phyloP scores from a whole-genome alignment of 129 eudicot species.

The Ambrosia artemisiifolia region DNA sequence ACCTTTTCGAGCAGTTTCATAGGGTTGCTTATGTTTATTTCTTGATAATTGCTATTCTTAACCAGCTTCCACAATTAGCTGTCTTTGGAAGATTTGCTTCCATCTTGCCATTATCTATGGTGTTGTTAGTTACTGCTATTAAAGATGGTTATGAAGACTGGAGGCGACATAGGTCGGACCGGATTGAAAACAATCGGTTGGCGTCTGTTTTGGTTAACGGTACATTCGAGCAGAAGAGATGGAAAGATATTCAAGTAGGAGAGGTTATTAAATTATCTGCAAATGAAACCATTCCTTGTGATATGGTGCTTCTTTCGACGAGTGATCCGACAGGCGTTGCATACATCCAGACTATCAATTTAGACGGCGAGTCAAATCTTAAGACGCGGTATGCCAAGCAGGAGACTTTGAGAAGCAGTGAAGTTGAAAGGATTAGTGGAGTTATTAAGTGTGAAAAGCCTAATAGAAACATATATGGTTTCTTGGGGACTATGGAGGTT shows the following conservation, averaged over 20 bases:
- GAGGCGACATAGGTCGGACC: conserved; percentile 74
- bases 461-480: conserved; percentile 81
- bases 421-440: conserved; percentile 51
- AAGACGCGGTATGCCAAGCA: conserved; percentile 96
- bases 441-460: conserved; percentile 87
- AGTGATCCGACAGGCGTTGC: conserved; percentile 96
- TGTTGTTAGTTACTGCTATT: conserved; percentile 74
- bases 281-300: conserved; percentile 82
- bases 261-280: conserved; percentile 75
- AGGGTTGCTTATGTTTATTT: conserved; percentile 90
- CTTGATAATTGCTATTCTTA: conserved; percentile 73
- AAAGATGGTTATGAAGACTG: conserved; percentile 95
- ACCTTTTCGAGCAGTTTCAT: conserved; percentile 89
- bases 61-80: conserved; percentile 93
- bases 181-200: conserved; percentile 67
- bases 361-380: conserved; percentile 88
- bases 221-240: conserved; percentile 47
- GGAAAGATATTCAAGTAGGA: conserved; percentile 80
- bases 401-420: conserved; percentile 55
- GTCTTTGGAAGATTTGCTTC: conserved; percentile 90
- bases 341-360: conserved; percentile 81
- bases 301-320: conserved; percentile 77
- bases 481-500: conserved; percentile 75
- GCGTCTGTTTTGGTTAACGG: conserved; percentile 49
- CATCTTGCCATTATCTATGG: conserved; percentile 70